A percentile compares a stretch with the other conserved stretches of the same genome.
Evolutionary conservation across 192 early-diverging fungal species (phyloP).

Genomic region (Rhizophlyctis rosea): DNA sequence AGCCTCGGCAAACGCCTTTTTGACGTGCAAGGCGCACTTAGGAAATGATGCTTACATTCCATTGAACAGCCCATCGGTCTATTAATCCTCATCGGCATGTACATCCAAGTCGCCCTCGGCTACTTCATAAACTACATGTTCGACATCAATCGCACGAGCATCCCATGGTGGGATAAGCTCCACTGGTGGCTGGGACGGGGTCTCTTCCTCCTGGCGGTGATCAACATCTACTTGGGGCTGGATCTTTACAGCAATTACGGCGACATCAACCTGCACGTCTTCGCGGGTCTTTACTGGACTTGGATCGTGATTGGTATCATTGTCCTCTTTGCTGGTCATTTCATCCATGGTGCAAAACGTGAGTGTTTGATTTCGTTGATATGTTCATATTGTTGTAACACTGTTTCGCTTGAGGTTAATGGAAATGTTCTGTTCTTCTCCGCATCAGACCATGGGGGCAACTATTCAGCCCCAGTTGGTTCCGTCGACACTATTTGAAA

Average conservation of each 20-base stretch:
- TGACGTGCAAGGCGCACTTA: no score
- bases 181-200: conserved; percentile 49
- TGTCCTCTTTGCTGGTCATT: background rate
- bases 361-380: no score
- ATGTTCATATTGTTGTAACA: no score
- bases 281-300: background rate
- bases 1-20: background rate
- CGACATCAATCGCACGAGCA: conserved; percentile 11
- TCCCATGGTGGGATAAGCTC: conserved; percentile 47
- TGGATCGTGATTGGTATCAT: background rate
- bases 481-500: no score
- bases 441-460: no score
- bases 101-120: conserved; percentile 42
- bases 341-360: background rate
- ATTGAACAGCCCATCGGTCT: conserved; percentile 33
- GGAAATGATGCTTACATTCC: no score
- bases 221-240: conserved; percentile 41
- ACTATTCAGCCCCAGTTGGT: no score
- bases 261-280: background rate
- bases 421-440: no score
- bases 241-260: conserved; percentile 19
- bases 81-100: conserved; percentile 18
- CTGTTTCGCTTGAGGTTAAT: no score
- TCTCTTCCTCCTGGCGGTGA: conserved; percentile 32
- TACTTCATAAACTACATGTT: conserved; percentile 26